Conservation (phyloP, 2,329 filamentous ascomycete genomes). For the Ophidiomyces ophidiicola region DNA sequence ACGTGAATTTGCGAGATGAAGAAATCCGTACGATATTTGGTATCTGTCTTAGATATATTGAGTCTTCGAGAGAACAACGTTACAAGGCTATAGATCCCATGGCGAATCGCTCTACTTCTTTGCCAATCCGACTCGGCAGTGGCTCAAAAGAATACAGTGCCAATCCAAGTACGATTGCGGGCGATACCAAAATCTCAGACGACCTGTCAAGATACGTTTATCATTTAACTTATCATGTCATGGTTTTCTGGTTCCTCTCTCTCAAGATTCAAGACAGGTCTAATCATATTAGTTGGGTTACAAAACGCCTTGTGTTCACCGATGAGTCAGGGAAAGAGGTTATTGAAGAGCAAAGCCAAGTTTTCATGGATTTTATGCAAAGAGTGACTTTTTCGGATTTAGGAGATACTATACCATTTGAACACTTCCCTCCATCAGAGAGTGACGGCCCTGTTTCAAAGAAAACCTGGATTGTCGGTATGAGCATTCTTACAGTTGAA, state of each 20-base stretch:
- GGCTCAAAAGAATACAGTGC: conserved; percentile 32
- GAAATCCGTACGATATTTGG: conserved; percentile 92
- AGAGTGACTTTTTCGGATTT: conserved; percentile 74
- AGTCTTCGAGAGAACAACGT: conserved; percentile 61
- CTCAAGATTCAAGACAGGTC: conserved; percentile 72
- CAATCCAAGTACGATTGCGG: conserved; percentile 19
- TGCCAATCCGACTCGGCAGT: conserved; percentile 33
- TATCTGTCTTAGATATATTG: conserved; percentile 85
- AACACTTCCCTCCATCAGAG: conserved; percentile 31
- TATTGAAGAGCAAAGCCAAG: conserved; percentile 83
- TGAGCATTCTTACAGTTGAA: conserved; percentile 42
- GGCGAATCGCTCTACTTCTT: conserved; percentile 24
- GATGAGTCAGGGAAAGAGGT: conserved; percentile 62
- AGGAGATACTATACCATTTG: conserved; percentile 48
- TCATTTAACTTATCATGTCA: conserved; percentile 84
- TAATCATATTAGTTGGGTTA: conserved; percentile 80
- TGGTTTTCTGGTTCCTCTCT: conserved; percentile 93
- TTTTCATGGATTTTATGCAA: conserved; percentile 92
- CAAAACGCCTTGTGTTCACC: conserved; percentile 65
- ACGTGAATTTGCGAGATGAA: conserved; percentile 78
- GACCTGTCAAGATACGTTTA: conserved; percentile 89
- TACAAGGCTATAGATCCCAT: conserved; percentile 25
- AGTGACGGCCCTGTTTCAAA: conserved; percentile 33
- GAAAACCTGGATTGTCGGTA: conserved; percentile 41
- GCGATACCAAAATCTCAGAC: conserved; percentile 43